Conservation (phyloP, 2,329 filamentous ascomycete species). For the Colletotrichum musicola region DNA sequence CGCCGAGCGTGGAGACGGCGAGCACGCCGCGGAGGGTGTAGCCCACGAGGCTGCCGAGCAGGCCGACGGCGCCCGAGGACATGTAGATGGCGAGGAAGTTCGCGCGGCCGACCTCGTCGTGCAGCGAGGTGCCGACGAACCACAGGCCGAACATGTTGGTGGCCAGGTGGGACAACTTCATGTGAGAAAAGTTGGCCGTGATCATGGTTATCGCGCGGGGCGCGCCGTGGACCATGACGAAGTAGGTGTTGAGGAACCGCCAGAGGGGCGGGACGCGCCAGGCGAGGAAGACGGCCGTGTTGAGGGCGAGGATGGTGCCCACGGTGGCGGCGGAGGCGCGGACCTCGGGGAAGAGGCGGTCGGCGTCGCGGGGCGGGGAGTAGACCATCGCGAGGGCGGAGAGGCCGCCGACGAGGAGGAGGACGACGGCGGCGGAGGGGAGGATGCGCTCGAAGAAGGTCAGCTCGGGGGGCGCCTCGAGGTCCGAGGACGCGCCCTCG, state of each 20-base stretch:
- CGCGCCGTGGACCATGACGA: constrained; percentile 73
- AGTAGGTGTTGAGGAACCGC: constrained; percentile 75
- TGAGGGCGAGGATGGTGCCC: constrained; percentile 70
- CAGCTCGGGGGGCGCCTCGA: constrained; percentile 66
- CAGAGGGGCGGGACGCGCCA: constrained; percentile 77
- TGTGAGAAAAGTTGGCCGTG: constrained; percentile 78
- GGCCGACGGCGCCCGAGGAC: constrained; percentile 68
- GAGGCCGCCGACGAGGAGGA: constrained; percentile 58
- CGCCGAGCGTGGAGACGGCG: constrained; percentile 70
- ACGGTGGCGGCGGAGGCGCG: constrained; percentile 75
- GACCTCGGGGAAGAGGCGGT: constrained; percentile 70
- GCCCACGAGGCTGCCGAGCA: constrained; percentile 67
- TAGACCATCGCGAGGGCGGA: constrained; percentile 62
- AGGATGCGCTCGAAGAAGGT: constrained; percentile 65
- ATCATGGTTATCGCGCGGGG: constrained; percentile 73
- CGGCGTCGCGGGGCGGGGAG: constrained; percentile 45
- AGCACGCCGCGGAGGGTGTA: constrained; percentile 62
- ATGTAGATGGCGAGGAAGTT: constrained; percentile 78
- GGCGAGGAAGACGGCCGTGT: constrained; percentile 66
- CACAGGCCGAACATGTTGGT: constrained; percentile 76
- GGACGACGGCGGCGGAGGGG: constrained; percentile 64
- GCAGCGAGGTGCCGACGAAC: constrained; percentile 74
- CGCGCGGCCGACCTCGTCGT: constrained; percentile 78
- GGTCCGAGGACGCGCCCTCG: constrained; percentile 59
- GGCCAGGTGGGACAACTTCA: constrained; percentile 69